Percentiles rank a stretch among this genome's conserved stretches.
These are phyloP conservation scores for Solanum chaucha DNA, from an alignment of 257 asterid genomes.

Conservation along the genomic window DNA sequence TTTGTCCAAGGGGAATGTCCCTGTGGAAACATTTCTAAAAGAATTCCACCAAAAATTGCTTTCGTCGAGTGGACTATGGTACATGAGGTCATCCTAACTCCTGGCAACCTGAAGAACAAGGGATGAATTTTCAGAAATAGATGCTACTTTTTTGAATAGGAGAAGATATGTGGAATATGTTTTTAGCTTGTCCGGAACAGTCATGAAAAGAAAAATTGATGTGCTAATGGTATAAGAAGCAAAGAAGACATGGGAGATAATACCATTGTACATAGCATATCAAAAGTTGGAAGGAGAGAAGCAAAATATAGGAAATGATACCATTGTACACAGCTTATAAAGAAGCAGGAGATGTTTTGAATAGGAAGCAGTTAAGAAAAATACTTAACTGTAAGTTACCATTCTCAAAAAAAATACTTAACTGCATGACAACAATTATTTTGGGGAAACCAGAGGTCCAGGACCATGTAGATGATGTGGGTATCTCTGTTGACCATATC, in stretches of 20 bases:
- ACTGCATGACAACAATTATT: background rate
- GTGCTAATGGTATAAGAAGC: background rate
- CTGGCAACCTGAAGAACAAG: background rate
- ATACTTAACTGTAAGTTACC: background rate
- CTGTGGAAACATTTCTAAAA: background rate
- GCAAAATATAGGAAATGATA: background rate
- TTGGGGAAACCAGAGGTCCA: background rate
- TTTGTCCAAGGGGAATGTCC: background rate
- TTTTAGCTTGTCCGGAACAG: background rate
- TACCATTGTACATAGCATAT: background rate
- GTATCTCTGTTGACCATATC: background rate
- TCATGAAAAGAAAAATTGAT: background rate
- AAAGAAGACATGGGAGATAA: background rate
- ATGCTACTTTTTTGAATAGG: background rate
- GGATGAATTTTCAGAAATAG: background rate
- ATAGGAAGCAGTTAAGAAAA: background rate
- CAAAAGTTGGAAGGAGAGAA: background rate
- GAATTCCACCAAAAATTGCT: background rate
- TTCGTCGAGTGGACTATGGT: background rate
- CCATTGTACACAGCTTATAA: background rate
- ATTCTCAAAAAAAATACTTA: background rate
- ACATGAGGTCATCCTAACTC: background rate
- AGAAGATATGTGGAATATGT: background rate
- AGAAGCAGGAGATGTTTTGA: background rate
- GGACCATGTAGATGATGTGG: background rate